A percentile compares a stretch with the other conserved stretches of the same genome.
These are phyloP conservation scores for Candida maris DNA, from an alignment of 805 yeast genomes.

Conservation along the genomic window DNA sequence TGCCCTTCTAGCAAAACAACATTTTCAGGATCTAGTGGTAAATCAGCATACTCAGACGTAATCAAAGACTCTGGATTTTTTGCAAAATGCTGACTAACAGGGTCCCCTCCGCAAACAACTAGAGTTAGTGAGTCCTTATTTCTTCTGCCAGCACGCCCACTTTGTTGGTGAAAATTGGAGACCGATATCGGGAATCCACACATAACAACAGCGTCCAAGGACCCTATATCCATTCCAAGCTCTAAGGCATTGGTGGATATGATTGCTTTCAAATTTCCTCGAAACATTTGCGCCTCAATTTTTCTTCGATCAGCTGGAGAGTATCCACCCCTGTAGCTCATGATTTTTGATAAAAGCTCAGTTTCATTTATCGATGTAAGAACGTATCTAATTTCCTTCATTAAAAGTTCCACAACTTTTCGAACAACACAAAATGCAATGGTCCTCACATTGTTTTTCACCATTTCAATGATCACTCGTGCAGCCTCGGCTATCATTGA, in stretches of 20 bases:
- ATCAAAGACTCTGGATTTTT: constrained; percentile 59
- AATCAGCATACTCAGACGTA: constrained; percentile 51
- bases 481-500: constrained; percentile 77
- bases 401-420: constrained; percentile 77
- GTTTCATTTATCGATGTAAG: constrained; percentile 42
- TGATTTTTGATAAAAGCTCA: constrained; percentile 57
- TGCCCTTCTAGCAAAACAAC: constrained; percentile 71
- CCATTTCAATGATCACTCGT: constrained; percentile 60
- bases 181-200: constrained; percentile 91
- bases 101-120: constrained; percentile 76
- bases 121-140: constrained; percentile 80
- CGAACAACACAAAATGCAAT: constrained; percentile 90
- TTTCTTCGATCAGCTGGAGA: constrained; percentile 79
- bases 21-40: constrained; percentile 59
- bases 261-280: constrained; percentile 78
- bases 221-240: constrained; percentile 92
- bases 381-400: constrained; percentile 72
- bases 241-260: constrained; percentile 95
- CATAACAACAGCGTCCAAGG: constrained; percentile 83
- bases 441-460: constrained; percentile 63
- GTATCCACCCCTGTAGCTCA: constrained; percentile 96
- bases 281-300: constrained; percentile 88
- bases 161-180: constrained; percentile 88
- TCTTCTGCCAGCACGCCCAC: constrained; percentile 96
- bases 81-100: constrained; percentile 83